phyloP scores from a whole-genome alignment of 2,329 filamentous ascomycete species.

The Nemania sp. region DNA sequence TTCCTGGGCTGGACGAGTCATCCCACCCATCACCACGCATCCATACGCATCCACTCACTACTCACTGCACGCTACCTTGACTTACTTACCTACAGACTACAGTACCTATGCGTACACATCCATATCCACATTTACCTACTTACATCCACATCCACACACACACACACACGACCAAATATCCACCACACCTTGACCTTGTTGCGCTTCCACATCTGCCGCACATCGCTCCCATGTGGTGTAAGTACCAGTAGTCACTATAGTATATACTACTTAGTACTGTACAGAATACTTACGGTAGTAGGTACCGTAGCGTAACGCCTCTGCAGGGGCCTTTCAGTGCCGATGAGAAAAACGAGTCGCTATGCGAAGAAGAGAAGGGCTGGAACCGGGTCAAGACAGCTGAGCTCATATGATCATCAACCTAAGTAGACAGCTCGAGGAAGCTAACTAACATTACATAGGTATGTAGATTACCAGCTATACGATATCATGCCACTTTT shows the following conservation, averaged over 20 bases:
- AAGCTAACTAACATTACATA: too few species aligned
- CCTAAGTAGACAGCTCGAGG: not conserved
- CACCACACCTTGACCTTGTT: slow-evolving; percentile 12
- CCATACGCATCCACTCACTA: too few species aligned
- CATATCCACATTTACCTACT: too few species aligned
- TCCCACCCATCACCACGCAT: slow-evolving; percentile 4
- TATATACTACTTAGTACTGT: not conserved
- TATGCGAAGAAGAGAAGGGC: slow-evolving; percentile 9
- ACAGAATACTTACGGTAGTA: not conserved
- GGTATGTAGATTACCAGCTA: too few species aligned
- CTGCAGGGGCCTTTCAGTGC: slow-evolving; percentile 17
- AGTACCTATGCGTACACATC: too few species aligned
- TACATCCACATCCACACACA: not conserved
- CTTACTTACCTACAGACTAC: too few species aligned
- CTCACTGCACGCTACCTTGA: too few species aligned
- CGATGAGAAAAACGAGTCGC: slow-evolving; percentile 8
- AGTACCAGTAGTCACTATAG: not conserved
- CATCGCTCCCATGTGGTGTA: not conserved
- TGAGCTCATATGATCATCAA: not conserved
- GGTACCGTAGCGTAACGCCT: slow-evolving; percentile 2
- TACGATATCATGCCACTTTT: slow-evolving; percentile 9
- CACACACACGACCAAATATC: not conserved
- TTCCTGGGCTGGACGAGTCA: slow-evolving; percentile 11
- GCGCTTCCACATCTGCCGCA: slow-evolving; percentile 3
- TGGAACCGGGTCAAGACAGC: not conserved